Percentiles rank a stretch among this genome's conserved stretches.
Conservation (phyloP, 192 early-diverging fungal genomes). For the Coemansia umbellata region DNA sequence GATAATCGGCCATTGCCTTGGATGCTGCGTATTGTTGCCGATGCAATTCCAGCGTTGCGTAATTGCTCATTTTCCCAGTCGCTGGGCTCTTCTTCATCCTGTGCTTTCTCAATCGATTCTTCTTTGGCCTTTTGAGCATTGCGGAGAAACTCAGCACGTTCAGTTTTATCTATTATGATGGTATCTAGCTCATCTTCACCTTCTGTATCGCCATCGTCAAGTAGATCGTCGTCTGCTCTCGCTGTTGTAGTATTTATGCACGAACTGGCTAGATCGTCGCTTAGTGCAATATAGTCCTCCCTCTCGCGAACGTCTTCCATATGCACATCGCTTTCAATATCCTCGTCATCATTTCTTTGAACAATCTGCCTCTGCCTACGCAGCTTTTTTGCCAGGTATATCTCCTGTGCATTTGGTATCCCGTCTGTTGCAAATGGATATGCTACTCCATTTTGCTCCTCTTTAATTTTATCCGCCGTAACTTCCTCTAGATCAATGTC, state of each 20-base stretch:
- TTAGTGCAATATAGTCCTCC: conserved; percentile 28
- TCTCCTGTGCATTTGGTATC: conserved; percentile 39
- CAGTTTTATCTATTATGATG: conserved; percentile 29
- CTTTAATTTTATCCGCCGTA: background rate
- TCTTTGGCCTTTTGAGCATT: conserved; percentile 18
- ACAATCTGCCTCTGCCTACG: conserved; percentile 38
- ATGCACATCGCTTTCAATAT: background rate
- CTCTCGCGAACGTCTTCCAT: background rate
- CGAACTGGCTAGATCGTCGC: conserved; percentile 11
- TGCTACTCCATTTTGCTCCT: background rate
- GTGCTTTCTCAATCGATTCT: conserved; percentile 26
- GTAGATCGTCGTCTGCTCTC: background rate
- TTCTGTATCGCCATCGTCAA: conserved; percentile 9
- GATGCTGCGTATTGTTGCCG: too few species aligned
- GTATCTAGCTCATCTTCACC: conserved; percentile 36
- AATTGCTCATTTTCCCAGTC: conserved; percentile 47
- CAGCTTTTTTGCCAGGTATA: conserved; percentile 40
- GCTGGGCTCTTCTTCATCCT: conserved; percentile 29
- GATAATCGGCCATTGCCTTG: too few species aligned
- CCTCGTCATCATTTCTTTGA: conserved; percentile 2
- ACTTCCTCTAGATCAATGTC: background rate
- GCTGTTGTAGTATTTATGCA: background rate
- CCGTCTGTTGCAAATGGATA: conserved; percentile 40
- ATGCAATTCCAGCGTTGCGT: conserved; percentile 32
- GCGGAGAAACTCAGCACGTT: conserved; percentile 19